These are phyloP conservation scores for Eucalyptus brandiana DNA, from an alignment of 345 rosid genomes.

Conservation along the genomic window DNA sequence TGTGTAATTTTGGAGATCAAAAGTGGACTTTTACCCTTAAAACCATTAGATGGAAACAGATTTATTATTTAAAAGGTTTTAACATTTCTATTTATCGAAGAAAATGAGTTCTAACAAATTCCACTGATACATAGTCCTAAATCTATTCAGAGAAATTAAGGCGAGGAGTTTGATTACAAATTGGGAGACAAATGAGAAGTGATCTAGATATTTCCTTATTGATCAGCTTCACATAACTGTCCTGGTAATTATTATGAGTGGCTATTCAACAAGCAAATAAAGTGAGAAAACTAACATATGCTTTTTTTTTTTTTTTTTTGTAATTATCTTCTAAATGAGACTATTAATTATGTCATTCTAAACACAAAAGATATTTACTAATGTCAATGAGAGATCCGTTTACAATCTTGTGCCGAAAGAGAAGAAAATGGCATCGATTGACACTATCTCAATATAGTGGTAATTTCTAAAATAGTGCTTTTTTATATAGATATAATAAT, in stretches of 20 bases:
- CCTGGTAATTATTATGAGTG: neutral
- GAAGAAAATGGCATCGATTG: neutral
- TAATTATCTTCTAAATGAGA: neutral
- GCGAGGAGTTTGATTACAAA: neutral
- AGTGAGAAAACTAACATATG: neutral
- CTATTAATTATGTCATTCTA: neutral
- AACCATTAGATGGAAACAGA: neutral
- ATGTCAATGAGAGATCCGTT: neutral
- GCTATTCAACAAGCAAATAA: neutral
- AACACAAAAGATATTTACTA: neutral
- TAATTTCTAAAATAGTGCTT: neutral
- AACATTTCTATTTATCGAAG: neutral
- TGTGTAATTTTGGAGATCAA: neutral
- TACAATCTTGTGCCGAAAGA: neutral
- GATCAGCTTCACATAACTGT: neutral
- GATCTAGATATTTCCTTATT: neutral
- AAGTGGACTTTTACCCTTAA: neutral
- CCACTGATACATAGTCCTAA: neutral
- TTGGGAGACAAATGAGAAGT: neutral
- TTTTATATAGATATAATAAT: neutral
- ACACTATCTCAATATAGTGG: neutral
- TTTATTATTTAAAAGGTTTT: neutral
- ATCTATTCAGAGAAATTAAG: neutral
- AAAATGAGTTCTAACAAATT: neutral
- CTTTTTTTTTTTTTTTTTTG: accelerated